Evolutionary conservation across 306 rosid genomes (phyloP), one percentile per base, ranked within the genome.

Genomic region (Cyamopsis tetragonoloba): DNA sequence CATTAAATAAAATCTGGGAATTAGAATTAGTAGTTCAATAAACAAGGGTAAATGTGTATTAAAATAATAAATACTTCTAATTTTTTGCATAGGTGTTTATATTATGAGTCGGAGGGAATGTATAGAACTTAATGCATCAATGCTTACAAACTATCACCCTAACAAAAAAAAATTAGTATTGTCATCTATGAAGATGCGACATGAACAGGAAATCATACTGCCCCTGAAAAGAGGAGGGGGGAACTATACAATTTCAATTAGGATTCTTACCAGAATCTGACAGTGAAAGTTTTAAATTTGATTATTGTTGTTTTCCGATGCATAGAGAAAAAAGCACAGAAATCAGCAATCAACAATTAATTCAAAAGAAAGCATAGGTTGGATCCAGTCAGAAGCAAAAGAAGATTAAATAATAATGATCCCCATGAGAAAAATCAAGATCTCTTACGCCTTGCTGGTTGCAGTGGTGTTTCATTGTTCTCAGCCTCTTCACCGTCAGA

Each of bases 81-180:
- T n/a, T n/a, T n/a, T n/a, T n/a, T n/a, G n/a, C n/a, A n/a, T n/a
- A n/a, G n/a, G n/a, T n/a, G n/a, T n/a, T n/a, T n/a, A n/a, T n/a
- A n/a, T n/a, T n/a, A n/a, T n/a, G n/a, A n/a, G n/a, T n/a, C n/a
- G n/a, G n/a, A n/a, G n/a, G n/a, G n/a, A n/a, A n/a, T n/a, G n/a
- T 5, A 23, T 4, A 18, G 43, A 17, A 39, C 32, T 11, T 53
- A 19, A 54, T 12, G 5, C 23, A 1, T 12, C 30, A 66, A 38
- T 44, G 50, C 62, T 20, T 49, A 39, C 75, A 60, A 50, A 60
- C 65, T 28, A 75, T 20, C 64, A 60, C 7, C 32, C 59, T 14
- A 24, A 24, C 30, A 34, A 64, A 30, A 57, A 7, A 56, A 30
- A 30, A 31, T n/a, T n/a, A n/a, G n/a, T 37, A 70, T 20, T 18